Conservation (phyloP, 2,329 filamentous ascomycete species). For the Hymenoscyphus salicellus region DNA sequence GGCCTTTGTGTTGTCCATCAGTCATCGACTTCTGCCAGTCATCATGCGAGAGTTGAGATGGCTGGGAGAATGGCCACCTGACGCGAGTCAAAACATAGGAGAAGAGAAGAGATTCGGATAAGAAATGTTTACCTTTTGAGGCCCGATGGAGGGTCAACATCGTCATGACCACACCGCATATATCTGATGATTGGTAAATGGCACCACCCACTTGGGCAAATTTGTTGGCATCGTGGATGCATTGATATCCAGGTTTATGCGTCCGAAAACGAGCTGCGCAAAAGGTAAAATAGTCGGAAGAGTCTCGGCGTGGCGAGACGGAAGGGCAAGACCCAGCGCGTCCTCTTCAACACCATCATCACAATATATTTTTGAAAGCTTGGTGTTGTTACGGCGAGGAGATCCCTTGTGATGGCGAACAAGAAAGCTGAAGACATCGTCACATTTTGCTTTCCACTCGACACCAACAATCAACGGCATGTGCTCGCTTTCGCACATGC, state of each 20-base stretch:
- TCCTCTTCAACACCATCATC: neutral
- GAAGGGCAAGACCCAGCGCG: neutral
- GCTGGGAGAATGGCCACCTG: constrained; percentile 12
- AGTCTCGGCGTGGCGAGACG: neutral
- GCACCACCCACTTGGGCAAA: neutral
- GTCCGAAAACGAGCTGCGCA: neutral
- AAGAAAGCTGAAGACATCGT: constrained; percentile 6
- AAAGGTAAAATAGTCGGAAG: neutral
- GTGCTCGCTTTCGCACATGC: too few relatives aligned
- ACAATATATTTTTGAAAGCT: neutral
- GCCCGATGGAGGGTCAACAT: neutral
- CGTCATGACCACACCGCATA: constrained; percentile 1
- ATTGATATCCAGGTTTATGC: neutral
- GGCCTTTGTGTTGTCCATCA: neutral
- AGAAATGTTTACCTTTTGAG: constrained; percentile 8
- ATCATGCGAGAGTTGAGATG: constrained; percentile 11
- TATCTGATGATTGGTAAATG: neutral
- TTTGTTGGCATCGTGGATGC: neutral
- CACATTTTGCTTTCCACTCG: constrained; percentile 2
- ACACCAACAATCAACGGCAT: too few relatives aligned
- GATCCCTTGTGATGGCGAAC: neutral
- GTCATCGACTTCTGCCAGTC: constrained; percentile 4
- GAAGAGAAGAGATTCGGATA: neutral
- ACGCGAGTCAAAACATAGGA: neutral
- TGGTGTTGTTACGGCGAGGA: neutral